Evolutionary conservation across 305 asterid genomes (phyloP), one percentile per base, ranked within the genome.

Genomic region (Fraxinus xanthoxyloides): DNA sequence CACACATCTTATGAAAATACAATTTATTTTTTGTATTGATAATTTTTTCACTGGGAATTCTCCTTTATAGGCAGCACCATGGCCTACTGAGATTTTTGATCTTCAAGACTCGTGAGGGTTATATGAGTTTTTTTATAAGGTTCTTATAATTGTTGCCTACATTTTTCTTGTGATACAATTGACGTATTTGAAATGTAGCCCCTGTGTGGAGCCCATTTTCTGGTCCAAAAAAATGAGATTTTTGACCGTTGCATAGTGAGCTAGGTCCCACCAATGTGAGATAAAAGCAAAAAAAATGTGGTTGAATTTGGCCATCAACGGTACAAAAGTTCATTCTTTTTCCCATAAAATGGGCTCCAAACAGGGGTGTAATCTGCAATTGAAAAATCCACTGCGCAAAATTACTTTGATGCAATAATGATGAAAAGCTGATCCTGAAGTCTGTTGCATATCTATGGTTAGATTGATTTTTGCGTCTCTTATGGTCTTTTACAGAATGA

Each of bases 401-500:
- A 26, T 76, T 46, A 19, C 35, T 23, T 24, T 12, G 61, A 43
- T 43, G 65, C 67, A 7, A 21, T 23, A 43, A 23, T 75, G 79
- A 75, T 38, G 63, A 75, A 13, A 15, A 28, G 67, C 46, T 35
- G 30, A 72, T 70, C 70, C 76, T 65, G 19, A 75, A 31, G 56
- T 56, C 40, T 79, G 10, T 56, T 51, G 24, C 48, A 78, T 78
- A 7, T 43, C 32, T 32, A 6, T 78, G n/a, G 61, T 21, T 21
- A 70, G 38, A 77, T 40, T 30, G 75, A 63, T 23, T 54, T 75
- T 70, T 31, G 79, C 81, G 35, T 76, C 34, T 72, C 79, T 76
- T 30, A 69, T 56, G 70, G 67, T 43, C 77, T 87, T 87, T 51
- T 83, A 88, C 90, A 97, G 99, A 88, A 92, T 82, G 83, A 80